Evolutionary conservation across 2,329 filamentous ascomycete genomes (phyloP).

Genomic region (Venturia aucupariae): DNA sequence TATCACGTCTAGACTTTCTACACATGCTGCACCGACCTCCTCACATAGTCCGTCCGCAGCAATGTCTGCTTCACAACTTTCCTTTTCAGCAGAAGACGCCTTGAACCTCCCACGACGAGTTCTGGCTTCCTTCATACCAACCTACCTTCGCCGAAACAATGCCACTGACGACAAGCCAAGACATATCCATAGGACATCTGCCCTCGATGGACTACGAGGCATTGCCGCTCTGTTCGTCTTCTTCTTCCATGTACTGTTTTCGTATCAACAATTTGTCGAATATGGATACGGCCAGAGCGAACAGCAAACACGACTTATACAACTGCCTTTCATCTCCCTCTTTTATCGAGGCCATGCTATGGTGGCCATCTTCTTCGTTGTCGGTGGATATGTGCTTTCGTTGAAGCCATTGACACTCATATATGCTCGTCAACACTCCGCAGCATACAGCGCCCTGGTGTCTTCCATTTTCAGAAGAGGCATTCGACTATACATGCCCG

Average conservation of each 20-base stretch:
- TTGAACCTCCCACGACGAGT: not conserved
- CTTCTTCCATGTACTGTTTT: constrained; percentile 49
- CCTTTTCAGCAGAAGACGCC: constrained; percentile 3
- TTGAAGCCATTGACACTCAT: constrained; percentile 27
- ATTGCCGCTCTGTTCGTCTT: constrained; percentile 48
- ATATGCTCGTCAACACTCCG: constrained; percentile 22
- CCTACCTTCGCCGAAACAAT: not conserved
- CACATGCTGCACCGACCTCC: not conserved
- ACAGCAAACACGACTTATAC: constrained; percentile 33
- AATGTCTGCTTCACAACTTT: not conserved
- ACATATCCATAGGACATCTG: constrained; percentile 5
- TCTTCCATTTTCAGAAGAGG: constrained; percentile 19
- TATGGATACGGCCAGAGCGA: constrained; percentile 34
- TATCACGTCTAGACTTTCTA: not conserved
- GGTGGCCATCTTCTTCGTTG: constrained; percentile 53
- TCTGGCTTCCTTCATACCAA: constrained; percentile 2
- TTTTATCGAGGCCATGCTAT: constrained; percentile 47
- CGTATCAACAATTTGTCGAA: constrained; percentile 19
- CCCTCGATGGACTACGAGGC: constrained; percentile 48
- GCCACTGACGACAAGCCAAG: not conserved
- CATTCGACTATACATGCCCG: constrained; percentile 19
- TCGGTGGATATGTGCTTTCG: constrained; percentile 52
- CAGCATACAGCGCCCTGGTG: constrained; percentile 18
- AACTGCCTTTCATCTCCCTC: constrained; percentile 46
- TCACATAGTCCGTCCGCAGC: not conserved